Evolutionary conservation across 495 filamentous ascomycete species (phyloP).

Genomic region (Penicillium silybi): DNA sequence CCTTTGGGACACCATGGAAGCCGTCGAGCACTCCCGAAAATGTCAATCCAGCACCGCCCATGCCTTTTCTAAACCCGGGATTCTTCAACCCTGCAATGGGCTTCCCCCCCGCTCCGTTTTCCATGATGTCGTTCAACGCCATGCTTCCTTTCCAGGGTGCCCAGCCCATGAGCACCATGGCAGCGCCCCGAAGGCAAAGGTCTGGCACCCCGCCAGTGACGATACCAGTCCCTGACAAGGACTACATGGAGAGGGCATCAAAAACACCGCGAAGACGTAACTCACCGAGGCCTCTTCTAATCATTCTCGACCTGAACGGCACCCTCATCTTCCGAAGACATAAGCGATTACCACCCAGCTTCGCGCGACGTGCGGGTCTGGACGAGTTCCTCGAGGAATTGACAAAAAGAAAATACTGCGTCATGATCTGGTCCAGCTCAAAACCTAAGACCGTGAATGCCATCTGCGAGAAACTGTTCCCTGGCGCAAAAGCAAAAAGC

Average conservation of each 20-base stretch:
- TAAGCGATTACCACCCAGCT: constrained; percentile 43
- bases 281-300: constrained; percentile 52
- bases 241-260: constrained; percentile 45
- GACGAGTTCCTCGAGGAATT: constrained; percentile 62
- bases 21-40: constrained; percentile 2
- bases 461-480: constrained; percentile 54
- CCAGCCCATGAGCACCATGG: constrained; percentile 19
- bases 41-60: not conserved
- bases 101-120: not conserved
- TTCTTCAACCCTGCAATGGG: constrained; percentile 4
- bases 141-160: constrained; percentile 3
- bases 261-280: constrained; percentile 19
- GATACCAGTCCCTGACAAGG: constrained; percentile 29
- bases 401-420: constrained; percentile 58
- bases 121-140: constrained; percentile 11
- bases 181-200: constrained; percentile 3
- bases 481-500: constrained; percentile 29
- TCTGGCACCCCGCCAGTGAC: constrained; percentile 17
- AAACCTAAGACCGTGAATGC: constrained; percentile 59
- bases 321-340: constrained; percentile 72
- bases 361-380: constrained; percentile 59
- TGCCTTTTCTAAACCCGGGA: constrained; percentile 7
- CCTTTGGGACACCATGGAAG: constrained; percentile 15
- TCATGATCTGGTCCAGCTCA: constrained; percentile 92
- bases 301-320: constrained; percentile 92